These are phyloP conservation scores for Arabidopsis lyrata DNA, from an alignment of 441 rosid species.

Conservation along the genomic window DNA sequence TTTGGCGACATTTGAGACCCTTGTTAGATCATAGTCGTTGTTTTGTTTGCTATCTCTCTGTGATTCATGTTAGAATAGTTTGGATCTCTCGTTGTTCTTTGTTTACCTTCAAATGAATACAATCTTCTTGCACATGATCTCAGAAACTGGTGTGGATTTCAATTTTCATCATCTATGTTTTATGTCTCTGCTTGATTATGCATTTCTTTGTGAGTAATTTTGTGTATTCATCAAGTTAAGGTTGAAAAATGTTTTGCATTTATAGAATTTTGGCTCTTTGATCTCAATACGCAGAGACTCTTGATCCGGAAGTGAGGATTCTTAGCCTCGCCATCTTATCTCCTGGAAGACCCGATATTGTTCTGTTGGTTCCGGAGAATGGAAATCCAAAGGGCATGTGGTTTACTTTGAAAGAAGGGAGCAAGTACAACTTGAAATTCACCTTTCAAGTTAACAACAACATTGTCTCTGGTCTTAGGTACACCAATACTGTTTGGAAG, in stretches of 20 bases:
- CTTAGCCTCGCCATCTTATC: conserved; percentile 67
- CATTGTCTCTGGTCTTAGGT: conserved; percentile 87
- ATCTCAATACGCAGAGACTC: conserved; percentile 56
- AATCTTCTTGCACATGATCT: conserved; percentile 7
- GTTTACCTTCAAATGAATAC: background rate
- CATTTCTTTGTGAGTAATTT: background rate
- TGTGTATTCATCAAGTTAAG: background rate
- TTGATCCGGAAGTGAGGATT: conserved; percentile 81
- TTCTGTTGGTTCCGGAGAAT: conserved; percentile 69
- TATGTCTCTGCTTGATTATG: background rate
- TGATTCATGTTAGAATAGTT: background rate
- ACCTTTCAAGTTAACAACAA: conserved; percentile 75
- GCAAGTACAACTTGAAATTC: conserved; percentile 74
- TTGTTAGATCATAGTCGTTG: conserved; percentile 10
- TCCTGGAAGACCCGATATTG: conserved; percentile 69
- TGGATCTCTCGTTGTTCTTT: conserved; percentile 24
- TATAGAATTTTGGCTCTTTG: background rate
- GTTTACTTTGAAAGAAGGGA: conserved; percentile 94
- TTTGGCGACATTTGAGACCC: background rate
- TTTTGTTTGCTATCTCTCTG: no score
- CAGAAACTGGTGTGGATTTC: background rate
- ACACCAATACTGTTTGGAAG: conserved; percentile 85
- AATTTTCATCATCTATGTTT: background rate
- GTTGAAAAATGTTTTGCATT: background rate
- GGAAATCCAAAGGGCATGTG: conserved; percentile 79